Percentiles rank a stretch among this genome's conserved stretches.
These are phyloP conservation scores for Arthroderma sp. DNA, from an alignment of 2,329 filamentous ascomycete genomes.

Conservation along the genomic window DNA sequence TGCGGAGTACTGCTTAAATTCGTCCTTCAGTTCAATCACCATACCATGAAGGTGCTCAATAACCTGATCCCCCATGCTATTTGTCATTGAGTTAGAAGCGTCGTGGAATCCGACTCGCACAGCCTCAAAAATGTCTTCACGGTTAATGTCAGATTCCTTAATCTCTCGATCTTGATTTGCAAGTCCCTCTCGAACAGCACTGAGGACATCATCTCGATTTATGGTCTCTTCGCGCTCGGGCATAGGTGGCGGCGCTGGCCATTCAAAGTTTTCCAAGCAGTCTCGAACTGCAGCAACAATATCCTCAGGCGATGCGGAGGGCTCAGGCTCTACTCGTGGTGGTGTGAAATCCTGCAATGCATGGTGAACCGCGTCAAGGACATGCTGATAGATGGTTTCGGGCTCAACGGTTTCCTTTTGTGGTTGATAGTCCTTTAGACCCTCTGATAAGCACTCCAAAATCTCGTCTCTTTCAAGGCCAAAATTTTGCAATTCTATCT, in stretches of 20 bases:
- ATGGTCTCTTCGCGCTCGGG: constrained; percentile 19
- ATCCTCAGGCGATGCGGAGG: constrained; percentile 63
- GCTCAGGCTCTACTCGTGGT: constrained; percentile 56
- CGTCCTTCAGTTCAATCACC: constrained; percentile 47
- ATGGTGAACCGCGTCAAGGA: constrained; percentile 73
- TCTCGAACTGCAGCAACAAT: constrained; percentile 73
- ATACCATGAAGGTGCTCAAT: constrained; percentile 44
- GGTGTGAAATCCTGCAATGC: constrained; percentile 69
- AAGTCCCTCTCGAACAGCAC: constrained; percentile 17
- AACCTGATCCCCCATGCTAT: constrained; percentile 42
- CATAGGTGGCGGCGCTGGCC: constrained; percentile 41
- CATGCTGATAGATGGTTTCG: constrained; percentile 65
- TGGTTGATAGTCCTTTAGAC: constrained; percentile 58
- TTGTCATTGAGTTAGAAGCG: constrained; percentile 37
- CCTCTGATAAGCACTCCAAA: constrained; percentile 71
- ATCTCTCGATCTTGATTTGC: constrained; percentile 26
- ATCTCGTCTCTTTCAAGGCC: constrained; percentile 86
- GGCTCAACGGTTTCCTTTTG: constrained; percentile 31
- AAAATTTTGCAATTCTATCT: constrained; percentile 80
- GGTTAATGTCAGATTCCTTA: constrained; percentile 47
- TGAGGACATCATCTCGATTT: constrained; percentile 14
- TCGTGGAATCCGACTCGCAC: constrained; percentile 45
- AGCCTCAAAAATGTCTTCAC: constrained; percentile 44
- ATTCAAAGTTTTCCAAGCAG: constrained; percentile 74
- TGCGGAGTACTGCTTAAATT: constrained; percentile 66